A percentile compares a stretch with the other conserved stretches of the same genome.
These are phyloP conservation scores for Candida tammaniensis DNA, from an alignment of 805 yeast species.

Conservation along the genomic window DNA sequence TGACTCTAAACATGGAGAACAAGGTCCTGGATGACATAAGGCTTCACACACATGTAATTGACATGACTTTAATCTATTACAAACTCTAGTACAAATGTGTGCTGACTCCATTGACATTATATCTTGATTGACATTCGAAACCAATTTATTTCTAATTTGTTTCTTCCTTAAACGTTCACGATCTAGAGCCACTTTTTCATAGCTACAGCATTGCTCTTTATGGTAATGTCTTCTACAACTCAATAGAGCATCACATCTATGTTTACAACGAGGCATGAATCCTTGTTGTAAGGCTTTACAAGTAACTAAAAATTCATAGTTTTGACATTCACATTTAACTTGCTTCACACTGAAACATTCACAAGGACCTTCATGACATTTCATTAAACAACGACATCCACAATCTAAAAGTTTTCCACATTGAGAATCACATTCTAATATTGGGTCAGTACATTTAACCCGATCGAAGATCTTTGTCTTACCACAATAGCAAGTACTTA, in stretches of 20 bases:
- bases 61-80: slow-evolving; percentile 63
- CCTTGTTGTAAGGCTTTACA: slow-evolving; percentile 57
- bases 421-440: slow-evolving; percentile 66
- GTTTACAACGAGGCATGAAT: slow-evolving; percentile 56
- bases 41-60: slow-evolving; percentile 61
- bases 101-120: slow-evolving; percentile 62
- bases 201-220: slow-evolving; percentile 63
- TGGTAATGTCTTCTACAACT: slow-evolving; percentile 85
- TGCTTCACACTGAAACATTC: slow-evolving; percentile 56
- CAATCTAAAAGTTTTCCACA: slow-evolving; percentile 68
- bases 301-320: slow-evolving; percentile 55
- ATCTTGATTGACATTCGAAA: slow-evolving; percentile 33
- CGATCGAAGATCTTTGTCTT: slow-evolving; percentile 49
- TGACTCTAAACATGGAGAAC: slow-evolving; percentile 78
- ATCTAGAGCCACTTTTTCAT: slow-evolving; percentile 56
- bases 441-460: slow-evolving; percentile 65
- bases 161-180: slow-evolving; percentile 55
- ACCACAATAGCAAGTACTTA: slow-evolving; percentile 81
- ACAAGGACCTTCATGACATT: slow-evolving; percentile 79
- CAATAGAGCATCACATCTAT: slow-evolving; percentile 70
- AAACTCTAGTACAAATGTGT: slow-evolving; percentile 68
- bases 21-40: slow-evolving; percentile 76
- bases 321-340: slow-evolving; percentile 61
- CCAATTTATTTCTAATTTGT: slow-evolving; percentile 44
- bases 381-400: slow-evolving; percentile 67